phyloP scores from a whole-genome alignment of 2,329 filamentous ascomycete genomes.

The Escovopsis sp. region DNA sequence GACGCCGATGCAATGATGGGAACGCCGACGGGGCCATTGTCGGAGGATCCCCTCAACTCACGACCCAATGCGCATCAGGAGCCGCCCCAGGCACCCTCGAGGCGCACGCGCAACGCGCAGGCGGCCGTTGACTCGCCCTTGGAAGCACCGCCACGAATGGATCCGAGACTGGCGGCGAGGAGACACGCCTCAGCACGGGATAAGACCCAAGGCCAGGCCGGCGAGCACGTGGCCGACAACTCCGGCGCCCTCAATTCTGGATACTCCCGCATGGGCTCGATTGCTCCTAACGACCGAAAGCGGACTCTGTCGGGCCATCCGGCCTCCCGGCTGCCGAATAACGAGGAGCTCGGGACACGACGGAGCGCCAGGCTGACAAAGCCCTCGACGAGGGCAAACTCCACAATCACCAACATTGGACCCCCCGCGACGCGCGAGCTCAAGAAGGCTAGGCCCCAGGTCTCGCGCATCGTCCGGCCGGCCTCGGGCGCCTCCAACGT shows the following conservation, averaged over 20 bases:
- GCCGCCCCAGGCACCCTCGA: conserved; percentile 35
- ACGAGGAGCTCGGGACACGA: conserved; percentile 46
- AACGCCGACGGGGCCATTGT: conserved; percentile 33
- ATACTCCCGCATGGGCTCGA: conserved; percentile 21
- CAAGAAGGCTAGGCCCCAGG: conserved; percentile 68
- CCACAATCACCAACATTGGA: conserved; percentile 41
- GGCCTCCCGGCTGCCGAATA: conserved; percentile 35
- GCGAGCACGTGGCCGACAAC: conserved; percentile 29
- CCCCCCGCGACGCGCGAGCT: conserved; percentile 48
- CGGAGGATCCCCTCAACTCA: conserved; percentile 10
- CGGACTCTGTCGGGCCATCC: conserved; percentile 82
- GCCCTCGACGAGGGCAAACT: conserved; percentile 51
- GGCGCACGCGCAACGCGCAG: conserved; percentile 40
- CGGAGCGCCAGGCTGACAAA: conserved; percentile 63
- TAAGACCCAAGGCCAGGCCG: conserved; percentile 14
- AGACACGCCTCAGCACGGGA: conserved; percentile 23
- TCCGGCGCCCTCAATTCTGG: conserved; percentile 20
- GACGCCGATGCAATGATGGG: conserved; percentile 46
- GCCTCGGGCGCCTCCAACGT: conserved; percentile 55
- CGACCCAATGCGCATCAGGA: conserved; percentile 22
- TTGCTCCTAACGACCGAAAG: conserved; percentile 54
- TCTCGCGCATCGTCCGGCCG: conserved; percentile 51
- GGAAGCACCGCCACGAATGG: conserved; percentile 51
- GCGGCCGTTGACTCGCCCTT: conserved; percentile 30
- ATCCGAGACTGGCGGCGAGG: conserved; percentile 37